Conservation (phyloP, 164 flowering plant species). For the Paratinospora sagittata region DNA sequence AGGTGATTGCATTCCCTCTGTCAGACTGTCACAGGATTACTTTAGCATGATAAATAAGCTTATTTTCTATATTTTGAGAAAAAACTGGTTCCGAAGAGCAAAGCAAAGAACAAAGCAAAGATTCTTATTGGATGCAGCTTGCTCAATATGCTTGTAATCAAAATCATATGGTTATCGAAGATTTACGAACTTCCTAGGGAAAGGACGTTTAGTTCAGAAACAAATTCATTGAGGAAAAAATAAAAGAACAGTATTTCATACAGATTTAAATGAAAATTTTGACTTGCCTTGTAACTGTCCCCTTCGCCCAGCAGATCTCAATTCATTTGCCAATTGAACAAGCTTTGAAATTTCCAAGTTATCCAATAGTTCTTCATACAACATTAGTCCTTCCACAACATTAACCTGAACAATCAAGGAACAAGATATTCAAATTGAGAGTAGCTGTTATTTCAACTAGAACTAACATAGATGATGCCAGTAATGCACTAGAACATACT, state of each 20-base stretch:
- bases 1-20: not conserved
- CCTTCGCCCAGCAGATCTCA: conserved; percentile 66
- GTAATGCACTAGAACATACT: conserved; percentile 30
- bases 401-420: conserved; percentile 43
- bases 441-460: not conserved
- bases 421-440: not conserved
- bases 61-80: not conserved
- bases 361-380: conserved; percentile 53
- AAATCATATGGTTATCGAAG: too few relatives aligned
- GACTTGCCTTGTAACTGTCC: conserved; percentile 82
- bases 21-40: not conserved
- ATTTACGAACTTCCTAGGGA: not conserved
- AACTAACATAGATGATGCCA: not conserved
- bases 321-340: conserved; percentile 57
- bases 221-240: not conserved
- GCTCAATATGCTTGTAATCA: not conserved
- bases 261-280: not conserved
- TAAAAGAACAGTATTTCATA: not conserved
- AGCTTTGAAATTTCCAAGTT: conserved; percentile 52
- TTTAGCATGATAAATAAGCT: not conserved
- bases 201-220: not conserved
- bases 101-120: too few relatives aligned
- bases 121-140: not conserved
- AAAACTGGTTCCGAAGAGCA: not conserved
- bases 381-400: conserved; percentile 68